Evolutionary conservation across 2,329 filamentous ascomycete species (phyloP), one percentile per base, ranked within the genome.

Genomic region (Xylaria hypoxylon): DNA sequence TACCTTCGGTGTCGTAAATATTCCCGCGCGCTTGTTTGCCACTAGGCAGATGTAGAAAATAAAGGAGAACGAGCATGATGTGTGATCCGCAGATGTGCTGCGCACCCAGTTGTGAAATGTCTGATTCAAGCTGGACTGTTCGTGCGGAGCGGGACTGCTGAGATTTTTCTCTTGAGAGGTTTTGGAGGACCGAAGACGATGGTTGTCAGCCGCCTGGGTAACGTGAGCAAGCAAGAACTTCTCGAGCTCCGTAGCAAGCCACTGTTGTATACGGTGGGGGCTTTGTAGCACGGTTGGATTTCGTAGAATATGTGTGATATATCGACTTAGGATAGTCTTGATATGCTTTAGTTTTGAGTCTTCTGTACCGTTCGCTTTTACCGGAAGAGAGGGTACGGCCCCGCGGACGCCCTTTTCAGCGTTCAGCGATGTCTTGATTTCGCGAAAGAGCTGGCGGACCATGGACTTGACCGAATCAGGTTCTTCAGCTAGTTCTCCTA

Each of bases 41-140:
- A 64, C 33, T 3, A 69, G 31, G 31, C 64, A 70, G 31, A 19
- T 55, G 52, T 65, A 64, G 44, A 67, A 65, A 6, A 48, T 22
- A 28, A 65, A 70, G 1, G 68, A 61, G 40, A 63, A 67, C 2
- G 68, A 63, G 24, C 63, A 65, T 1, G 63, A 67, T 3, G 68
- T 71, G 26, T 70, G 65, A 33, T 68, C 64, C 0, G 68, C 63
- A 33, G 65, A 67, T 11, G 70, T 71, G 22, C 40, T 68, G 1
- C 56, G 65, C 0, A 70, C 63, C 68, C 65, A 71, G 26, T 57
- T 42, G 24, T 67, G 64, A 50, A 65, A 70, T 1, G 67, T 57
- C 28, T 31, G 15, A 33, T 38, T 3, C 42, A 59, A 3, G 52
- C 42, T 19, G 13, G 5, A n/a, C n/a, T n/a, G n/a, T n/a, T n/a